phyloP scores from a whole-genome alignment of 148 eudicot genomes.

The Dysphania ambrosioides region DNA sequence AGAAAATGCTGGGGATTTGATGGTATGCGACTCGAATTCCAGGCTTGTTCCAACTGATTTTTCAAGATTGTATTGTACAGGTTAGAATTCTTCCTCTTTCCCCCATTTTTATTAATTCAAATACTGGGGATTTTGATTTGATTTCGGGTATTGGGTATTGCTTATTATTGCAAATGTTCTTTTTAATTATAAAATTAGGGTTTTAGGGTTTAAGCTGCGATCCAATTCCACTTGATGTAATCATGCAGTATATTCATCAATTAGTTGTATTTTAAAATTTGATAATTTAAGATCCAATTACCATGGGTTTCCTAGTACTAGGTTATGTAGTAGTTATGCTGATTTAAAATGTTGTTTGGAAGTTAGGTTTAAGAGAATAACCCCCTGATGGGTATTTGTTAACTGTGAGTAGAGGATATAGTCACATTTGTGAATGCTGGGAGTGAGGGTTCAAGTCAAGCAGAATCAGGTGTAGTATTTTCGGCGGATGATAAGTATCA shows the following conservation, averaged over 20 bases:
- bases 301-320: too few species aligned
- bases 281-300: too few species aligned
- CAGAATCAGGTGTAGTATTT: conserved; percentile 41
- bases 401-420: conserved; percentile 53
- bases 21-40: conserved; percentile 63
- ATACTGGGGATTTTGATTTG: background rate
- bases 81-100: conserved; percentile 33
- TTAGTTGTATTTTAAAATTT: too few species aligned
- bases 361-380: background rate
- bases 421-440: conserved; percentile 84
- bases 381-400: conserved; percentile 12
- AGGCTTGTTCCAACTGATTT: conserved; percentile 53
- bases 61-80: conserved; percentile 43
- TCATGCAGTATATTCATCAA: too few species aligned
- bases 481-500: conserved; percentile 57
- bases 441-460: conserved; percentile 35
- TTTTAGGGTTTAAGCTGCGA: too few species aligned
- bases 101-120: background rate
- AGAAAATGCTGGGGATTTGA: conserved; percentile 38
- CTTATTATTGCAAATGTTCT: too few species aligned
- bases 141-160: too few species aligned
- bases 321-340: too few species aligned
- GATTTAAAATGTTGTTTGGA: too few species aligned
- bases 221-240: too few species aligned
- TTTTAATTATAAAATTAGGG: too few species aligned